Conservation (phyloP, 805 yeast species). For the Metschnikowia shivogae region DNA sequence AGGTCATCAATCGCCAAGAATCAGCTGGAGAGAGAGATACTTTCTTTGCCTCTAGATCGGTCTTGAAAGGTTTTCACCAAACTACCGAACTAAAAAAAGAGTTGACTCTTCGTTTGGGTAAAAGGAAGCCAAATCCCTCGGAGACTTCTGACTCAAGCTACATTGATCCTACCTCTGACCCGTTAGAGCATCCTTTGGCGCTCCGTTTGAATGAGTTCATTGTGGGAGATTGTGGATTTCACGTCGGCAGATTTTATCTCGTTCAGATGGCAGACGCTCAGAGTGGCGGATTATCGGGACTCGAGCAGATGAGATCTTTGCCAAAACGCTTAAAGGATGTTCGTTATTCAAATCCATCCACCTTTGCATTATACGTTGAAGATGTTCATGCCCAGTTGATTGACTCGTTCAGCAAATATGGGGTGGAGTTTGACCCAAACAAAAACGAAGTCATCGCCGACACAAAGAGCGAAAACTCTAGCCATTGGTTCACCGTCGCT, state of each 20-base stretch:
- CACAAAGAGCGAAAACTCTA: conserved; percentile 11
- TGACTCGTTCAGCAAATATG: conserved; percentile 25
- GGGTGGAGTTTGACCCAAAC: conserved; percentile 31
- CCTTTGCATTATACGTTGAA: conserved; percentile 39
- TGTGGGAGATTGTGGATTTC: conserved; percentile 39
- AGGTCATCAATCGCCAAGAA: conserved; percentile 28
- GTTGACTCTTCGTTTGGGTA: conserved; percentile 25
- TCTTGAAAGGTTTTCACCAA: conserved; percentile 33
- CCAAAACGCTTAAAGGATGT: conserved; percentile 14
- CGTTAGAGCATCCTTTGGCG: conserved; percentile 29
- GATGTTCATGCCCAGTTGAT: conserved; percentile 34
- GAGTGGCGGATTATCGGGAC: conserved; percentile 35
- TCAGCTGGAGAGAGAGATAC: conserved; percentile 38
- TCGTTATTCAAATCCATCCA: conserved; percentile 19
- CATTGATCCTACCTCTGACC: conserved; percentile 38
- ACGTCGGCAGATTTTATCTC: conserved; percentile 38
- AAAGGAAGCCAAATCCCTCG: conserved; percentile 21
- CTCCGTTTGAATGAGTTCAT: conserved; percentile 33
- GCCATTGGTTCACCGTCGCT: conserved; percentile 36
- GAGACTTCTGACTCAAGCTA: conserved; percentile 16
- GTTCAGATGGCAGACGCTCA: conserved; percentile 32
- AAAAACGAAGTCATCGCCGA: conserved; percentile 26
- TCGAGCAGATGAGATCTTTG: conserved; percentile 29
- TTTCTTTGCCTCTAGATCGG: conserved; percentile 31
- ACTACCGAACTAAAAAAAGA: conserved; percentile 29